Evolutionary conservation across 1,284 basidiomycete species (phyloP).

Genomic region (Ceratobasidium sp.): DNA sequence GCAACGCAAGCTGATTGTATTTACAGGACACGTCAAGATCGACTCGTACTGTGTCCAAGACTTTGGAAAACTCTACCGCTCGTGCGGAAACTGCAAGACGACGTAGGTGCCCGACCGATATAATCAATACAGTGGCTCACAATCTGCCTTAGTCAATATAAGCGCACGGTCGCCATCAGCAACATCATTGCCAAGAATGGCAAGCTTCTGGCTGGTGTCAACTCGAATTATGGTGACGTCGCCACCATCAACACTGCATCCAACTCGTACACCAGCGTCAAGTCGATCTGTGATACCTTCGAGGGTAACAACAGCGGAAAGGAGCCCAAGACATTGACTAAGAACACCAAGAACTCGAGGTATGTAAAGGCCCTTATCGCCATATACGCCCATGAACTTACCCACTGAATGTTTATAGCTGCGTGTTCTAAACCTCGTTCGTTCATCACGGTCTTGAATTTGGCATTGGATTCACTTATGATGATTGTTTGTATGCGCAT

Average conservation of each 20-base stretch:
- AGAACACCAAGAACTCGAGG: background rate
- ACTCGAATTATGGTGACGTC: slow-evolving; percentile 39
- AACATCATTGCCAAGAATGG: slow-evolving; percentile 37
- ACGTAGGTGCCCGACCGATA: too few species aligned
- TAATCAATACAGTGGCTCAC: too few species aligned
- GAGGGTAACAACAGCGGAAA: too few species aligned
- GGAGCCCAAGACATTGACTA: background rate
- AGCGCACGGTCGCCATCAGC: slow-evolving; percentile 45
- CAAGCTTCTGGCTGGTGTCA: slow-evolving; percentile 36
- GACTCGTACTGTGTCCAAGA: slow-evolving; percentile 25
- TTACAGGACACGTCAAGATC: slow-evolving; percentile 11
- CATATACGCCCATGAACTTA: too few species aligned
- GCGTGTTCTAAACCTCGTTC: background rate
- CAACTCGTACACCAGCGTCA: slow-evolving; percentile 21
- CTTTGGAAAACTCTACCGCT: too few species aligned
- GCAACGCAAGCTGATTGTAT: background rate
- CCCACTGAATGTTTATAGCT: background rate
- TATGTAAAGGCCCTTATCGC: too few species aligned
- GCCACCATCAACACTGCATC: slow-evolving; percentile 35
- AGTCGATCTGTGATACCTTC: too few species aligned
- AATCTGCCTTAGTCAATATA: slow-evolving; percentile 38
- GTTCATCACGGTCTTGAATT: too few species aligned
- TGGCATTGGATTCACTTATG: too few species aligned
- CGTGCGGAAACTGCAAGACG: too few species aligned
- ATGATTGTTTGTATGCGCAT: too few species aligned